Evolutionary conservation across 139 green algal genomes (phyloP).

Genomic region (Asterochloris erici): DNA sequence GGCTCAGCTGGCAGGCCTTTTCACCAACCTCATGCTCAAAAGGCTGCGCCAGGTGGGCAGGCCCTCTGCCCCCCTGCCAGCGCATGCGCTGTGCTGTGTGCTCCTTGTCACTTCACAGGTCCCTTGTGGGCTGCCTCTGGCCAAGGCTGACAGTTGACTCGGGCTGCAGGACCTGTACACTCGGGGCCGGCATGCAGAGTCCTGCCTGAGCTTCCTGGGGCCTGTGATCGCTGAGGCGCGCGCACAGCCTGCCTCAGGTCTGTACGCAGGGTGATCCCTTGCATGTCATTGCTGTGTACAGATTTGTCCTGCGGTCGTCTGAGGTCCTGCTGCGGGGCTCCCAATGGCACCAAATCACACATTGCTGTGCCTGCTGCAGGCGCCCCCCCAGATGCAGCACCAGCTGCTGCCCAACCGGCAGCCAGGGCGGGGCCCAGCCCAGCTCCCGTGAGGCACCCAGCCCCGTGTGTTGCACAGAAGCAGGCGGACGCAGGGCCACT

Average conservation of each 20-base stretch:
- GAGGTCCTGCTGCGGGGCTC: background rate
- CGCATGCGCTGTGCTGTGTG: no score
- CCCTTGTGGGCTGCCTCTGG: background rate
- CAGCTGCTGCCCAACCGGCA: background rate
- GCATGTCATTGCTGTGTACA: background rate
- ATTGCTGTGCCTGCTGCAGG: background rate
- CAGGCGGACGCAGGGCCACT: background rate
- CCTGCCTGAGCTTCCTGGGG: constrained; percentile 31
- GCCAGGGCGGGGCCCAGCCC: no score
- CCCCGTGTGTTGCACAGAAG: no score
- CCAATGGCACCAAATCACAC: background rate
- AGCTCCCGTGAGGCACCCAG: no score
- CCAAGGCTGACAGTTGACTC: background rate
- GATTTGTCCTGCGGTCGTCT: no score
- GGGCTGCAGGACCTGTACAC: constrained; percentile 4
- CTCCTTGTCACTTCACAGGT: background rate
- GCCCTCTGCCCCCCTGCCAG: background rate
- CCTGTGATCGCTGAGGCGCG: constrained; percentile 37
- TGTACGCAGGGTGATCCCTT: background rate
- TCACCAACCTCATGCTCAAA: constrained; percentile 1
- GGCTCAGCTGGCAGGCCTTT: background rate
- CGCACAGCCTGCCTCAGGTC: constrained; percentile 15
- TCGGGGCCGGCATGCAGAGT: background rate
- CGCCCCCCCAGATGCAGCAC: background rate
- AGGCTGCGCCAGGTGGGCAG: constrained; percentile 1